Evolutionary conservation across 352 stramenopile species (phyloP).

Genomic region (Globisporangium radiosum): DNA sequence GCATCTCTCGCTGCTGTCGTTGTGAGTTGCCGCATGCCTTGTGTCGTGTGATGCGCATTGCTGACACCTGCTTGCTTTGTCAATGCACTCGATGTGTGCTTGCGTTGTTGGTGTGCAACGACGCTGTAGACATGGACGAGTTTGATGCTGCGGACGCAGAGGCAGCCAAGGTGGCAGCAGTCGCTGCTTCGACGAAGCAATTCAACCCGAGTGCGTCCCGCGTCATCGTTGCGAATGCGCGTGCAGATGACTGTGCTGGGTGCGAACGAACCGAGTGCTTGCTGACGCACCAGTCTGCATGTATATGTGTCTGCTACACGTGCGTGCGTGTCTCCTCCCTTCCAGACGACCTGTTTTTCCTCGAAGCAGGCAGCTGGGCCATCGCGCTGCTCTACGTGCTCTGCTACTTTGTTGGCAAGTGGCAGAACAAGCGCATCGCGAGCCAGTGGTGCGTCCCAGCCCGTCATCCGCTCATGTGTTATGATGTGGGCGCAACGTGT

Average conservation of each 20-base stretch:
- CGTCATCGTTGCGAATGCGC: neutral
- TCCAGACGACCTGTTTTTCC: slow-evolving; percentile 38
- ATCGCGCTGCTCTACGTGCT: slow-evolving; percentile 44
- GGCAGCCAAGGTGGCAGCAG: slow-evolving; percentile 13
- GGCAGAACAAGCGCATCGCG: slow-evolving; percentile 56
- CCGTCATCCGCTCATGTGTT: too few relatives aligned
- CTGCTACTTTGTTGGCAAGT: slow-evolving; percentile 59
- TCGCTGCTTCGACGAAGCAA: slow-evolving; percentile 2
- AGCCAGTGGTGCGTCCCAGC: slow-evolving; percentile 44
- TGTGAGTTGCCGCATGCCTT: too few relatives aligned
- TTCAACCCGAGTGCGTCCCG: slow-evolving; percentile 16
- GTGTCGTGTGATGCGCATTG: neutral
- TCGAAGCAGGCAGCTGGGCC: slow-evolving; percentile 42
- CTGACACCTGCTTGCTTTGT: too few relatives aligned
- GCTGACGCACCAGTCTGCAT: neutral
- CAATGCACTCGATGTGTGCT: neutral
- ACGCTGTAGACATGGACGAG: slow-evolving; percentile 21
- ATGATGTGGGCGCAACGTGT: too few relatives aligned
- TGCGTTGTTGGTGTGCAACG: neutral
- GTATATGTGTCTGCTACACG: neutral
- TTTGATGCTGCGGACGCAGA: slow-evolving; percentile 33
- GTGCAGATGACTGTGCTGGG: neutral
- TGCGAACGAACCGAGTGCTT: too few relatives aligned
- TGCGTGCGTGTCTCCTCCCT: neutral
- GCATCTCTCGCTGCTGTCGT: too few relatives aligned